A percentile compares a stretch with the other conserved stretches of the same genome.
phyloP scores from a whole-genome alignment of 257 asterid species.

The Penstemon barbatus region DNA sequence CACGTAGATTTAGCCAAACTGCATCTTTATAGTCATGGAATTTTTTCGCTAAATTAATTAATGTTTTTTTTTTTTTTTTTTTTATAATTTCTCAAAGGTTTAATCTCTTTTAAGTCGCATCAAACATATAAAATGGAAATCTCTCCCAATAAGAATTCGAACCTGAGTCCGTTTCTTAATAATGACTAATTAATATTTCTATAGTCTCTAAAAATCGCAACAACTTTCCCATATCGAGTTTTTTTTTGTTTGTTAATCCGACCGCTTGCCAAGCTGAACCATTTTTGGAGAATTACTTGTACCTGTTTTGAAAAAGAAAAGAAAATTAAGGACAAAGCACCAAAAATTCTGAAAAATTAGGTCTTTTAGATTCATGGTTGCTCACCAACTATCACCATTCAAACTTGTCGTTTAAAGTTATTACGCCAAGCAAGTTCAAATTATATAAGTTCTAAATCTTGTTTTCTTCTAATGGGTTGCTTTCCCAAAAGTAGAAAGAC shows the following conservation, averaged over 20 bases:
- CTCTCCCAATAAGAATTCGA: too few species aligned
- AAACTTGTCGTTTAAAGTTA: constrained; percentile 10
- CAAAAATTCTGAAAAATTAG: neutral
- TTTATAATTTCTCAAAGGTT: too few species aligned
- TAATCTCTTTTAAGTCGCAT: too few species aligned
- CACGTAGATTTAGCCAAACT: too few species aligned
- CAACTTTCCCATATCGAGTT: too few species aligned
- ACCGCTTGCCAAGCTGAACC: neutral
- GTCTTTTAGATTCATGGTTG: constrained; percentile 37
- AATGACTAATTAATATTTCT: too few species aligned
- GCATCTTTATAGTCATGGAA: too few species aligned
- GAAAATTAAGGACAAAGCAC: neutral
- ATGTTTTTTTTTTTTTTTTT: too few species aligned
- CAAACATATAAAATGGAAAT: too few species aligned
- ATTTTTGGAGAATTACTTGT: constrained; percentile 21
- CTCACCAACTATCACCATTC: constrained; percentile 36
- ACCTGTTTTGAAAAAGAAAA: neutral
- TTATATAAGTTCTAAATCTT: constrained; percentile 1
- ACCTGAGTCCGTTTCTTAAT: too few species aligned
- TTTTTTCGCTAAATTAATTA: too few species aligned
- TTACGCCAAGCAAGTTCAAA: constrained; percentile 23
- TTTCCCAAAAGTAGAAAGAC: neutral
- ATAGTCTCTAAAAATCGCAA: too few species aligned
- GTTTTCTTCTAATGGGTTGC: neutral
- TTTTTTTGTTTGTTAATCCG: neutral